These are phyloP conservation scores for Salix exigua DNA, from an alignment of 345 rosid species.

Conservation along the genomic window DNA sequence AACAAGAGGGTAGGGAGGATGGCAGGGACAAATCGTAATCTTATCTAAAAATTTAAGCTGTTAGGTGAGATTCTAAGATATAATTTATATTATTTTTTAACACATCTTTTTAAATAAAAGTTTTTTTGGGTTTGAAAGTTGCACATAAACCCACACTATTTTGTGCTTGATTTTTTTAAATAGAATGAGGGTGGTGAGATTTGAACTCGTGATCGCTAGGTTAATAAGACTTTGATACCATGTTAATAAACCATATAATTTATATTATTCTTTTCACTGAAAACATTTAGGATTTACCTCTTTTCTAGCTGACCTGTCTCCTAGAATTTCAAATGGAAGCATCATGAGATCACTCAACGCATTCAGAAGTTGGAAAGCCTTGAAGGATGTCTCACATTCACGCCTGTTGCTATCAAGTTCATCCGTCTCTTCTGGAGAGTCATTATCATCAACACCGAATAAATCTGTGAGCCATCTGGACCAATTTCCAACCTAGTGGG, in stretches of 20 bases:
- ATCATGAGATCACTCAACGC: conserved; percentile 92
- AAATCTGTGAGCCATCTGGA: conserved; percentile 91
- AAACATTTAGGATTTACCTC: conserved; percentile 46
- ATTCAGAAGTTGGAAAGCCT: conserved; percentile 68
- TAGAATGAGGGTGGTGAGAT: too few species aligned
- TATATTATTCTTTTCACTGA: not conserved
- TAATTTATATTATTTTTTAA: too few species aligned
- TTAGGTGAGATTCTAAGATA: too few species aligned
- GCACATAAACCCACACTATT: too few species aligned
- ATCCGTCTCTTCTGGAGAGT: conserved; percentile 28
- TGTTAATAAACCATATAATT: too few species aligned
- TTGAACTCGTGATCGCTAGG: too few species aligned
- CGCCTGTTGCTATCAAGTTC: conserved; percentile 25
- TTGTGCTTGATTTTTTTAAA: too few species aligned
- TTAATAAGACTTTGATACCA: too few species aligned
- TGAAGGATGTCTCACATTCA: conserved; percentile 47
- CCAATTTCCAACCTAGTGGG: conserved; percentile 80
- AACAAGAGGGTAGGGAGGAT: not conserved
- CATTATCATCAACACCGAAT: conserved; percentile 63
- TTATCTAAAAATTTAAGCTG: too few species aligned
- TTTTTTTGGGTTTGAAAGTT: too few species aligned
- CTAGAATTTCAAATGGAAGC: conserved; percentile 91
- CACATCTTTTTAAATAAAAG: too few species aligned
- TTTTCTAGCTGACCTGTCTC: conserved; percentile 61
- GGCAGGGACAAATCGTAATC: not conserved